phyloP scores from a whole-genome alignment of 116 monocot genomes.

The Dioscorea cayenensis region DNA sequence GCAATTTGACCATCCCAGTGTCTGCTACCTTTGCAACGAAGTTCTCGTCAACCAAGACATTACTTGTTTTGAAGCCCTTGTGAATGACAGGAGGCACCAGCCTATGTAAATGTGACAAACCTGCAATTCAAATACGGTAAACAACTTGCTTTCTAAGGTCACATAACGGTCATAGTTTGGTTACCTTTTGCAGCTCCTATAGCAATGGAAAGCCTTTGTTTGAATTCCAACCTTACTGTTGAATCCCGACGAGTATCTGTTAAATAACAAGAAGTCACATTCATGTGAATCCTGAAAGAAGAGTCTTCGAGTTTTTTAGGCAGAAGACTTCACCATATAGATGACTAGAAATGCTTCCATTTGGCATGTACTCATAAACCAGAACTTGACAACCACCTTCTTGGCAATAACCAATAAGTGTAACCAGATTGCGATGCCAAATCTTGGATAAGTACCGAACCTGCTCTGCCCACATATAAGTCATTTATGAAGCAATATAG shows the following conservation, averaged over 20 bases:
- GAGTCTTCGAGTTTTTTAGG: not conserved
- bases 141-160: no score
- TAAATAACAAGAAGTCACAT: not conserved
- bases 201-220: constrained; percentile 82
- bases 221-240: constrained; percentile 65
- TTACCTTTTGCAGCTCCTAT: constrained; percentile 87
- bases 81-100: constrained; percentile 43
- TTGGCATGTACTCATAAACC: constrained; percentile 76
- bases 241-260: constrained; percentile 35
- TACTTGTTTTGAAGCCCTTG: constrained; percentile 57
- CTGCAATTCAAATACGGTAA: constrained; percentile 16
- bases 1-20: constrained; percentile 45
- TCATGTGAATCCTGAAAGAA: not conserved
- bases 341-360: constrained; percentile 66
- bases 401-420: constrained; percentile 82
- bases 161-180: not conserved
- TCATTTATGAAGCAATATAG: not conserved
- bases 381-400: constrained; percentile 77
- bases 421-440: constrained; percentile 76
- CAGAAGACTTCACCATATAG: constrained; percentile 56
- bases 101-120: constrained; percentile 48
- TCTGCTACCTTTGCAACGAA: constrained; percentile 75
- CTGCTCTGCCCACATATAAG: constrained; percentile 20
- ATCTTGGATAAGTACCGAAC: constrained; percentile 47
- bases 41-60: constrained; percentile 74